Conservation (phyloP, 352 stramenopile genomes). For the Phytophthora pseudosyringae region DNA sequence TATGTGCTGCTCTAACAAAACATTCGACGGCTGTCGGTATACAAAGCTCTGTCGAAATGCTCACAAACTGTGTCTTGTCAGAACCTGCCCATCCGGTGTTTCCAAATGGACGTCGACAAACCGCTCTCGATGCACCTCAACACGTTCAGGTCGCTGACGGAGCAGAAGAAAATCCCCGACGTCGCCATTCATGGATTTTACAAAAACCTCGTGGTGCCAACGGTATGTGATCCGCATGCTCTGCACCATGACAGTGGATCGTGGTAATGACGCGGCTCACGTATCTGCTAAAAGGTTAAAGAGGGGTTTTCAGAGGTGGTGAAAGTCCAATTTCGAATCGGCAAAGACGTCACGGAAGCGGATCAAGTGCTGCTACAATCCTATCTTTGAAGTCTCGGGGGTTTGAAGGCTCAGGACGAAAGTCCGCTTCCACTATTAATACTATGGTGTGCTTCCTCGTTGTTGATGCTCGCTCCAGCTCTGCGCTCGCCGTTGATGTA, state of each 20-base stretch:
- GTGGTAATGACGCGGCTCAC: slow-evolving; percentile 21
- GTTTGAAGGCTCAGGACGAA: slow-evolving; percentile 21
- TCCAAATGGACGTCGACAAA: slow-evolving; percentile 83
- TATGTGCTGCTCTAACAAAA: slow-evolving; percentile 12
- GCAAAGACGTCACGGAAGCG: slow-evolving; percentile 41
- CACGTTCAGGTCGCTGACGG: slow-evolving; percentile 76
- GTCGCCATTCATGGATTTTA: slow-evolving; percentile 91
- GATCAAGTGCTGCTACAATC: slow-evolving; percentile 56
- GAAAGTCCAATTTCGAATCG: slow-evolving; percentile 69
- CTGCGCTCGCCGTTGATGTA: slow-evolving; percentile 21
- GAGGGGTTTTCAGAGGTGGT: slow-evolving; percentile 83
- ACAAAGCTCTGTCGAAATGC: not conserved
- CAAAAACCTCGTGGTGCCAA: slow-evolving; percentile 73
- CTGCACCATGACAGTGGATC: not conserved
- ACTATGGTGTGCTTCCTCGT: slow-evolving; percentile 17
- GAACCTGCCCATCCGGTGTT: slow-evolving; percentile 70
- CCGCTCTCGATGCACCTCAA: slow-evolving; percentile 88
- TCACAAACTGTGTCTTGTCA: slow-evolving; percentile 17
- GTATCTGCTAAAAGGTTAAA: slow-evolving; percentile 41
- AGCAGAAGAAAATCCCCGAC: slow-evolving; percentile 78
- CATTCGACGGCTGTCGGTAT: not conserved
- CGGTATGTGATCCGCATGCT: slow-evolving; percentile 23
- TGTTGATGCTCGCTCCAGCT: slow-evolving; percentile 7
- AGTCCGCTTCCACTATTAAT: slow-evolving; percentile 35
- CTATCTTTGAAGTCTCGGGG: slow-evolving; percentile 54